These are phyloP conservation scores for Monosporascus sp. DNA, from an alignment of 2,329 filamentous ascomycete species.

Conservation along the genomic window DNA sequence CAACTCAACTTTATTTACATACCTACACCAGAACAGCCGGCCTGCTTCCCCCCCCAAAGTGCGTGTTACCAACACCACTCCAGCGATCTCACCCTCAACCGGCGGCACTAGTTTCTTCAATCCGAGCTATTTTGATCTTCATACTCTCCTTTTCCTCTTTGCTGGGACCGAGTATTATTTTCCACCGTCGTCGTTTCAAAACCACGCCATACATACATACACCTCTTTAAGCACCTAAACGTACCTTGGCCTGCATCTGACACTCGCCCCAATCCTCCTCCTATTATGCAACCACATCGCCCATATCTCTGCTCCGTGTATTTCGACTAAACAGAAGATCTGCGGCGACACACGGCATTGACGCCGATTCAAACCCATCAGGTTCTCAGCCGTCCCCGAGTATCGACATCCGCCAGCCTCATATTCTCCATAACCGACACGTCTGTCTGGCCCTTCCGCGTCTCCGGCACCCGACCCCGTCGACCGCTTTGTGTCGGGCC, in stretches of 20 bases:
- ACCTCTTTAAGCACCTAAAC: too few species aligned
- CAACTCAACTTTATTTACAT: conserved; percentile 1
- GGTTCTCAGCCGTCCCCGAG: neutral
- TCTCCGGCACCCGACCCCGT: neutral
- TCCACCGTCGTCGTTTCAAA: too few species aligned
- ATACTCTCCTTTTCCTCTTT: too few species aligned
- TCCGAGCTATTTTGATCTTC: too few species aligned
- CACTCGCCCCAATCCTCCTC: too few species aligned
- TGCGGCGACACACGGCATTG: neutral
- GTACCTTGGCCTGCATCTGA: too few species aligned
- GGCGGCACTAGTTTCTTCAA: neutral
- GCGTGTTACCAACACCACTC: neutral
- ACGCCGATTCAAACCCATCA: neutral
- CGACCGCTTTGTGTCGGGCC: neutral
- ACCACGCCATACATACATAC: too few species aligned
- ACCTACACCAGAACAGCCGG: neutral
- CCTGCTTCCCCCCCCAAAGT: neutral
- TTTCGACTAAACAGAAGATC: neutral
- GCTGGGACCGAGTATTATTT: too few species aligned
- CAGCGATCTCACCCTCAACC: neutral
- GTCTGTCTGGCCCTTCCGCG: neutral
- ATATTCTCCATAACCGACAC: neutral
- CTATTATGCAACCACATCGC: too few species aligned
- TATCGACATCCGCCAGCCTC: neutral
- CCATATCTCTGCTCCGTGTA: neutral